A percentile compares a stretch with the other conserved stretches of the same genome.
These are phyloP conservation scores for Nothopassalora personata DNA, from an alignment of 2,329 filamentous ascomycete genomes.

Conservation along the genomic window DNA sequence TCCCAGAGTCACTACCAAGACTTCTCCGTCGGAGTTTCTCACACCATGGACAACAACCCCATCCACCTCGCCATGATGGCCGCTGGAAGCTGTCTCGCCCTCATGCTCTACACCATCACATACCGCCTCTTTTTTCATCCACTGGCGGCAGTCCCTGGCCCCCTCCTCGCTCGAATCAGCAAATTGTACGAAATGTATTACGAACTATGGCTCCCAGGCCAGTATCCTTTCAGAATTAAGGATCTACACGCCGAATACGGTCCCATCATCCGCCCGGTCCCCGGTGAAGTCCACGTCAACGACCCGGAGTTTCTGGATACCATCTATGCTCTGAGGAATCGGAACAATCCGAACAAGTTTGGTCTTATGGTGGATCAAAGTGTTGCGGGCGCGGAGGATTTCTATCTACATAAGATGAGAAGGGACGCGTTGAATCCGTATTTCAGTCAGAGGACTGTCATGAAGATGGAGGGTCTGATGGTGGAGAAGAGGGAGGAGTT, in stretches of 20 bases:
- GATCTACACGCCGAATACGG: slow-evolving; percentile 11
- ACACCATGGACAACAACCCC: not conserved
- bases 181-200: slow-evolving; percentile 6
- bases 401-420: slow-evolving; percentile 6
- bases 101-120: not conserved
- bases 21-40: not conserved
- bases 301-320: slow-evolving; percentile 30
- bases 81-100: not conserved
- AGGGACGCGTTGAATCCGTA: slow-evolving; percentile 9
- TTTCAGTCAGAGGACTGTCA: slow-evolving; percentile 4
- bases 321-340: slow-evolving; percentile 2
- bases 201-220: not conserved
- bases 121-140: slow-evolving; percentile 8
- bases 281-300: slow-evolving; percentile 34
- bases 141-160: slow-evolving; percentile 1
- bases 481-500: slow-evolving; percentile 5
- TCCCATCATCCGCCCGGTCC: slow-evolving; percentile 35
- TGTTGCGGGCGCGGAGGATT: slow-evolving; percentile 6
- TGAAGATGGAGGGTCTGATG: slow-evolving; percentile 4
- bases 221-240: slow-evolving; percentile 1
- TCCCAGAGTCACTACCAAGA: too few species aligned
- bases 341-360: not conserved
- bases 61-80: not conserved
- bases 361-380: slow-evolving; percentile 4
- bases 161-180: not conserved